Conservation (phyloP, 2,329 filamentous ascomycete species). For the Phoma sp. region DNA sequence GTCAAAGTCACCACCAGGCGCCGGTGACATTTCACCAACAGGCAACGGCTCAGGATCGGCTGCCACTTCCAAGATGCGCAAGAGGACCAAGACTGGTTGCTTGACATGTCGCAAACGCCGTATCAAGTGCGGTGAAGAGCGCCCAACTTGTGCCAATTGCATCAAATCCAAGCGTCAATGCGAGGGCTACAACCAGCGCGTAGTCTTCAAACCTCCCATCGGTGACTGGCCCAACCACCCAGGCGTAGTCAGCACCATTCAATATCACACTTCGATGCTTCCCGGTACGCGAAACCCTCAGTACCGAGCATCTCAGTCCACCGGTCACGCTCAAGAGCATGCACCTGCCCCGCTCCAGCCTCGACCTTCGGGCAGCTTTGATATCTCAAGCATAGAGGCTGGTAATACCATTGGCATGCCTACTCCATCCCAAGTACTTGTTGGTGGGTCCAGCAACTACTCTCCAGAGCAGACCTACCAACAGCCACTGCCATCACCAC, state of each 20-base stretch:
- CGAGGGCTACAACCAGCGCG: slow-evolving; percentile 82
- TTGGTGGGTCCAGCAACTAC: slow-evolving; percentile 27
- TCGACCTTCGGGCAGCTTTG: slow-evolving; percentile 34
- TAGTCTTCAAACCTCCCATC: slow-evolving; percentile 80
- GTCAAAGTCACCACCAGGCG: slow-evolving; percentile 26
- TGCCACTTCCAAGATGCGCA: slow-evolving; percentile 45
- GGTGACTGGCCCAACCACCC: slow-evolving; percentile 57
- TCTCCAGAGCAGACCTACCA: slow-evolving; percentile 37
- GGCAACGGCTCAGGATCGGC: slow-evolving; percentile 24
- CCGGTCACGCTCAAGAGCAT: slow-evolving; percentile 28
- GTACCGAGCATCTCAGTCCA: slow-evolving; percentile 23
- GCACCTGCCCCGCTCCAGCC: slow-evolving; percentile 39
- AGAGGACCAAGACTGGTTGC: slow-evolving; percentile 88
- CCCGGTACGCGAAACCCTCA: slow-evolving; percentile 40
- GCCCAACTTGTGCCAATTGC: slow-evolving; percentile 82
- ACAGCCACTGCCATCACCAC: slow-evolving; percentile 42
- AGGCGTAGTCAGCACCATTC: slow-evolving; percentile 46
- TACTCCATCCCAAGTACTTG: slow-evolving; percentile 24
- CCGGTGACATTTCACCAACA: slow-evolving; percentile 41
- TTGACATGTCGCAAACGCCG: slow-evolving; percentile 91
- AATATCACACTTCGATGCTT: slow-evolving; percentile 50
- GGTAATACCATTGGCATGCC: slow-evolving; percentile 14
- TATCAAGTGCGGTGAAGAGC: slow-evolving; percentile 95
- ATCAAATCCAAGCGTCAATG: slow-evolving; percentile 85
- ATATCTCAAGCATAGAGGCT: slow-evolving; percentile 19